Conservation (phyloP, 768 basidiomycete species). For the Lactarius indigo region DNA sequence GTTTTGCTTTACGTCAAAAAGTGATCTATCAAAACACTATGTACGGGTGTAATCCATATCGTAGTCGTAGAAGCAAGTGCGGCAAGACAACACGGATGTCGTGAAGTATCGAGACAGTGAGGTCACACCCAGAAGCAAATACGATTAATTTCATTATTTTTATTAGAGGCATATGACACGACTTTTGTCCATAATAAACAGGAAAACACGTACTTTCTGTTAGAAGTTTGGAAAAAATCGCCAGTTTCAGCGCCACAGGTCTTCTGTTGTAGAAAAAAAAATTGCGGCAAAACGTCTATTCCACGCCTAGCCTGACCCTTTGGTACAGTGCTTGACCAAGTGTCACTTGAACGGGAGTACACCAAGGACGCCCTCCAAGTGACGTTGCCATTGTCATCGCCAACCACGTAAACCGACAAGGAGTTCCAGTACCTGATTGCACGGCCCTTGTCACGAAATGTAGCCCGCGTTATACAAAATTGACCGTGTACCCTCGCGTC, state of each 20-base stretch:
- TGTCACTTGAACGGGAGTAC: neutral
- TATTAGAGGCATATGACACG: neutral
- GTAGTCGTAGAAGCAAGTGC: neutral
- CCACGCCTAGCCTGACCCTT: neutral
- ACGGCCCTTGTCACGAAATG: conserved; percentile 5
- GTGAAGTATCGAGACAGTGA: neutral
- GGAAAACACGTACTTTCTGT: neutral
- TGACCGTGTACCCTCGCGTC: conserved; percentile 13
- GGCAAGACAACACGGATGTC: neutral
- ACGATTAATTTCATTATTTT: neutral
- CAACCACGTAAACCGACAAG: conserved; percentile 9
- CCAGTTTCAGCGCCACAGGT: neutral
- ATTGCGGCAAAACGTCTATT: neutral
- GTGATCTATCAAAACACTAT: neutral
- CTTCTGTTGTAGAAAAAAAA: neutral
- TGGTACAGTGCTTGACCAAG: neutral
- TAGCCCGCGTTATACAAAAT: conserved; percentile 10
- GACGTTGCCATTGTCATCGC: conserved; percentile 11
- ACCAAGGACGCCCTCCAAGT: neutral
- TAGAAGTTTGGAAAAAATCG: neutral
- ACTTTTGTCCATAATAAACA: neutral
- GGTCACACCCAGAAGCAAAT: neutral
- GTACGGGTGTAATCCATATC: neutral
- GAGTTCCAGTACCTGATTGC: conserved; percentile 1
- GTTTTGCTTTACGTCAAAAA: conserved; percentile 29